A percentile compares a stretch with the other conserved stretches of the same genome.
These are phyloP conservation scores for Amorphotheca resinae DNA, from an alignment of 495 filamentous ascomycete species.

Conservation along the genomic window DNA sequence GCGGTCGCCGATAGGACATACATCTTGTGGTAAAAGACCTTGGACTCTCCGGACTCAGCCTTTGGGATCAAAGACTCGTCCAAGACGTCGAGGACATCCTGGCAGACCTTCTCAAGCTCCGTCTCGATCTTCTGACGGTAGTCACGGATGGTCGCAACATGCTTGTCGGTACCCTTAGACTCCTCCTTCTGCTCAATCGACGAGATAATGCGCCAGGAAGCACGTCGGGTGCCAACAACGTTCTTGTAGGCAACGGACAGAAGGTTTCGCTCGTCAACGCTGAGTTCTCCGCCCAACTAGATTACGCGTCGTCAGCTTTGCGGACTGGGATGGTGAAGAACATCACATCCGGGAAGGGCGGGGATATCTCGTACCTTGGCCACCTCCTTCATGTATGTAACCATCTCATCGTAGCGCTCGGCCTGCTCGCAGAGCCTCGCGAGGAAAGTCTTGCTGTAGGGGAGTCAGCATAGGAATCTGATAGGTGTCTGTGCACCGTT, in stretches of 20 bases:
- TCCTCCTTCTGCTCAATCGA: constrained; percentile 99
- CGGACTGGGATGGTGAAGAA: not conserved
- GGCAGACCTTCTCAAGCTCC: constrained; percentile 95
- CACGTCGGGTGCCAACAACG: constrained; percentile 95
- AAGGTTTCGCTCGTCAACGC: constrained; percentile 97
- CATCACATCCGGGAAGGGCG: constrained; percentile 1
- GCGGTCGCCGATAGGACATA: constrained; percentile 33
- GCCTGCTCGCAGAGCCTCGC: constrained; percentile 99
- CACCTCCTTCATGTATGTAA: constrained; percentile 99
- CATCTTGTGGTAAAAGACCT: constrained; percentile 99
- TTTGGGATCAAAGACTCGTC: constrained; percentile 94
- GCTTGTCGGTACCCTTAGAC: constrained; percentile 96
- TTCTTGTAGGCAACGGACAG: constrained; percentile 99
- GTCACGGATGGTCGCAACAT: constrained; percentile 87
- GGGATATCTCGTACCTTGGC: constrained; percentile 60
- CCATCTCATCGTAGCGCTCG: constrained; percentile 99
- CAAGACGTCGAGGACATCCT: constrained; percentile 94
- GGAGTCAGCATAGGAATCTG: constrained; percentile 9
- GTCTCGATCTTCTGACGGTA: constrained; percentile 99
- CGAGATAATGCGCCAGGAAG: constrained; percentile 98
- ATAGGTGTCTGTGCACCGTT: not conserved
- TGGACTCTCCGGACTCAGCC: constrained; percentile 95
- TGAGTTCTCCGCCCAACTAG: constrained; percentile 85
- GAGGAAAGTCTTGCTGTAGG: constrained; percentile 95
- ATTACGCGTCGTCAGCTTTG: constrained; percentile 13